Evolutionary conservation across 345 rosid species (phyloP).

Genomic region (Salix dunnii): DNA sequence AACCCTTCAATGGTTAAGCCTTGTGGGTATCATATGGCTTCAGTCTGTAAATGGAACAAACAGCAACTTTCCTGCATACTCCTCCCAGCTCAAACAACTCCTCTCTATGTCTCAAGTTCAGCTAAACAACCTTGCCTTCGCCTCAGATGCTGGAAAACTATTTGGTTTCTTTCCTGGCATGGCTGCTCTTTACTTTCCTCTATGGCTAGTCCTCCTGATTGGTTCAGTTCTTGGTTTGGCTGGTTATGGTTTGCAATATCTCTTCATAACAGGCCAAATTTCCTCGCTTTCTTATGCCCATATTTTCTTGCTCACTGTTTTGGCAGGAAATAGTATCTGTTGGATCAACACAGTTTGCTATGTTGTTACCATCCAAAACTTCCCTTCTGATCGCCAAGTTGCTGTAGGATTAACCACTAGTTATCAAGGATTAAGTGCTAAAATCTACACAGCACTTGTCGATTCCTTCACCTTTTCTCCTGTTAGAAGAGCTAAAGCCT

Average conservation of each 20-base stretch:
- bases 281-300: slow-evolving; percentile 45
- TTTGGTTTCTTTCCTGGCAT: slow-evolving; percentile 81
- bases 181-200: slow-evolving; percentile 69
- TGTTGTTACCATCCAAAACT: slow-evolving; percentile 46
- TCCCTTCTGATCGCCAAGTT: slow-evolving; percentile 51
- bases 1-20: slow-evolving; percentile 66
- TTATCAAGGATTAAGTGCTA: slow-evolving; percentile 75
- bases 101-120: slow-evolving; percentile 74
- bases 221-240: slow-evolving; percentile 63
- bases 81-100: slow-evolving; percentile 69
- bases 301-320: slow-evolving; percentile 56
- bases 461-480: slow-evolving; percentile 31
- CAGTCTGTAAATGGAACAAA: slow-evolving; percentile 77
- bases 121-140: slow-evolving; percentile 83
- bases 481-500: slow-evolving; percentile 38
- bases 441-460: slow-evolving; percentile 65
- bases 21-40: slow-evolving; percentile 72
- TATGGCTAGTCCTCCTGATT: slow-evolving; percentile 64
- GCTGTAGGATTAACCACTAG: slow-evolving; percentile 74
- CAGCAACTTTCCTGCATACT: slow-evolving; percentile 83
- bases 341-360: slow-evolving; percentile 92
- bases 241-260: slow-evolving; percentile 80
- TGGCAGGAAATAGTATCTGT: slow-evolving; percentile 93
- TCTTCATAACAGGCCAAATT: slow-evolving; percentile 45
- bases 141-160: slow-evolving; percentile 92